These are phyloP conservation scores for Scedosporium minutisporum DNA, from an alignment of 2,329 filamentous ascomycete genomes.

Conservation along the genomic window DNA sequence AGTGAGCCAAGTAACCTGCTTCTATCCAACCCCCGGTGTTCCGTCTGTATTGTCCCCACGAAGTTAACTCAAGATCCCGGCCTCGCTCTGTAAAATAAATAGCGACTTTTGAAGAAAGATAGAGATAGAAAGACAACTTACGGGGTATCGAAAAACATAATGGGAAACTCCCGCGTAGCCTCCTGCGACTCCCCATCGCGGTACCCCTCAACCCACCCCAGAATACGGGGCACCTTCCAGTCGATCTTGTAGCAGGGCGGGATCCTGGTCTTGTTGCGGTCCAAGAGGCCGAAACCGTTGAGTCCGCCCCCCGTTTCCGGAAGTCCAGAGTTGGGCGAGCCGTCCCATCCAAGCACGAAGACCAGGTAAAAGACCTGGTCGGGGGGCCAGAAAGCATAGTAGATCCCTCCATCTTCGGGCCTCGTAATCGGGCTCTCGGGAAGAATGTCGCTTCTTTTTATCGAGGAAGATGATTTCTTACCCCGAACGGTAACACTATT, in stretches of 20 bases:
- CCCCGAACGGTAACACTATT: too few relatives aligned
- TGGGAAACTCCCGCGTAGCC: constrained; percentile 10
- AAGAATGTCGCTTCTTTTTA: not conserved
- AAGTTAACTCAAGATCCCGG: not conserved
- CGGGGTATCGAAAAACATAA: constrained; percentile 12
- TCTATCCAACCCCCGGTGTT: not conserved
- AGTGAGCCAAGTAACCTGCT: not conserved
- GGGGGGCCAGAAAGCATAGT: constrained; percentile 10
- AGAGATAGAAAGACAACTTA: not conserved
- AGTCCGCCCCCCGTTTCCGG: not conserved
- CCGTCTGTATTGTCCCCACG: not conserved
- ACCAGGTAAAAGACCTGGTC: constrained; percentile 10
- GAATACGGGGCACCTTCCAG: constrained; percentile 7
- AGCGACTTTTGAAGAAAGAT: not conserved
- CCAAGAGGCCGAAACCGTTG: not conserved
- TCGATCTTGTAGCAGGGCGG: constrained; percentile 10
- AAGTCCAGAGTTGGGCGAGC: constrained; percentile 9
- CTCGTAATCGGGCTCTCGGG: constrained; percentile 7
- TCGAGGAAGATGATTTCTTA: not conserved
- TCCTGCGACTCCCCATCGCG: constrained; percentile 9
- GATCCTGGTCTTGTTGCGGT: not conserved
- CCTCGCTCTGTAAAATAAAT: not conserved
- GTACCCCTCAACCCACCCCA: constrained; percentile 11
- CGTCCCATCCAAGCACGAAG: constrained; percentile 12
- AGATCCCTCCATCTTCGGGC: constrained; percentile 11